Base-by-base conservation (phyloP, 768 basidiomycete species). In the Macrolepiota dolichaula region DNA sequence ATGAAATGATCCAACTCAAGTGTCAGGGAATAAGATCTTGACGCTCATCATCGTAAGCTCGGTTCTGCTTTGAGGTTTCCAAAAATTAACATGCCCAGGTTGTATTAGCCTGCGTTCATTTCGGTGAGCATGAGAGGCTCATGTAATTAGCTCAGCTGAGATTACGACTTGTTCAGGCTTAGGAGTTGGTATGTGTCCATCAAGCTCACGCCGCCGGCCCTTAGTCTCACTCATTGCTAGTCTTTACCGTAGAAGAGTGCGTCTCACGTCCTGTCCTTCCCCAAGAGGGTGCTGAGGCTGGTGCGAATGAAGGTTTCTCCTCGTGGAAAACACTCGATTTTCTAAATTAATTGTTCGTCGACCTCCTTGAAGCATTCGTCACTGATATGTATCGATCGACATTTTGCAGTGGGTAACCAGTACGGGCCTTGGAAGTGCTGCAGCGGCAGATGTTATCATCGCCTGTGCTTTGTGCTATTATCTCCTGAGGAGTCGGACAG, bases 371-470 rank as follows among this genome's bases (percentile, higher is more conserved):
- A 24, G 37, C 25, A 24, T 55, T 40, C 27, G n/a, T 38, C 40
- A 17, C 51, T 59, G 59, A 37, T 55, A 56, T 36, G 52, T 67
- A 84, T 83, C 81, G 82, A 82, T 70, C 83, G 80, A 61, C 54
- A 58, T 59, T 38, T 25, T 40, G 17, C 49, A 72, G 82, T 83
- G 82, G 83, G 75, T 84, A 13, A 79, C 81, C 7, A 79, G 76
- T 63, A 64, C 75, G 25, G 83, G 81, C 1, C 70, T 80, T 51
- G 77, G 79, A 36, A 76, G 78, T 57, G 79, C 80, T 25, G 78
- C 79, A n/a, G 76, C 76, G 15, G 77, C 80, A 10, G 82, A 83
- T 64, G 72, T 81, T 60, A 71, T 81, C 59, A 82, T 83, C 51
- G 83, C 82, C 2, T 61, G 70, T 51, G 71, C 79, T 13, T 74